Percentiles rank a stretch among this genome's conserved stretches.
These are phyloP conservation scores for Diospyros lotus DNA, from an alignment of 148 eudicot species.

Conservation along the genomic window DNA sequence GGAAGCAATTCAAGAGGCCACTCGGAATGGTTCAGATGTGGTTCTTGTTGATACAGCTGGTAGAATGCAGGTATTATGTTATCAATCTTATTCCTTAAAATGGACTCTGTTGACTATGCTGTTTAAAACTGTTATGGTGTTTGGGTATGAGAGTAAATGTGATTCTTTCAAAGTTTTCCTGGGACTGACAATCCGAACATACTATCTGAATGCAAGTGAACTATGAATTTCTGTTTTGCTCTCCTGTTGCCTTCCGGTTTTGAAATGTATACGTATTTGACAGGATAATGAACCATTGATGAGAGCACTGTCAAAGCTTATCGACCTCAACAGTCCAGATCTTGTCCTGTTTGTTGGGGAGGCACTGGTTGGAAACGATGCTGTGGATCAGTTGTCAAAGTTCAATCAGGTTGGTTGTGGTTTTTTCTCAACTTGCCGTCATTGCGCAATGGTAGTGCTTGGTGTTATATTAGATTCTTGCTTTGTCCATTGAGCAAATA, in stretches of 20 bases:
- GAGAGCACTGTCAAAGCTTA: conserved; percentile 93
- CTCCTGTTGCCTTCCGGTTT: not conserved
- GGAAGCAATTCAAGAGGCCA: conserved; percentile 94
- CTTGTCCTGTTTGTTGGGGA: conserved; percentile 96
- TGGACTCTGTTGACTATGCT: too few species aligned
- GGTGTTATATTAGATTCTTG: not conserved
- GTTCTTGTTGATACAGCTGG: conserved; percentile 95
- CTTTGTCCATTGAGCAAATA: not conserved
- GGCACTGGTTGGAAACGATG: conserved; percentile 97
- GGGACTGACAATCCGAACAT: too few species aligned
- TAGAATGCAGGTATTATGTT: conserved; percentile 74
- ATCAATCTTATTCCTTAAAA: not conserved
- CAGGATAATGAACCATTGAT: conserved; percentile 98
- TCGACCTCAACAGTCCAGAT: conserved; percentile 80
- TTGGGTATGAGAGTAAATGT: too few species aligned
- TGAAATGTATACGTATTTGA: not conserved
- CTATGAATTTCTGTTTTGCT: not conserved
- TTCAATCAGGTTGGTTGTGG: conserved; percentile 65
- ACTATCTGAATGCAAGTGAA: not conserved
- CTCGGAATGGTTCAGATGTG: conserved; percentile 92
- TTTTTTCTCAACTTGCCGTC: not conserved
- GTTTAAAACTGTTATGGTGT: too few species aligned
- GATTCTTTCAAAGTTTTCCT: too few species aligned
- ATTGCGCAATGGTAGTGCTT: not conserved
- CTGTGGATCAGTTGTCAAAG: conserved; percentile 87